phyloP scores from a whole-genome alignment of 2,329 filamentous ascomycete genomes.

The Arthrocladium fulminans region DNA sequence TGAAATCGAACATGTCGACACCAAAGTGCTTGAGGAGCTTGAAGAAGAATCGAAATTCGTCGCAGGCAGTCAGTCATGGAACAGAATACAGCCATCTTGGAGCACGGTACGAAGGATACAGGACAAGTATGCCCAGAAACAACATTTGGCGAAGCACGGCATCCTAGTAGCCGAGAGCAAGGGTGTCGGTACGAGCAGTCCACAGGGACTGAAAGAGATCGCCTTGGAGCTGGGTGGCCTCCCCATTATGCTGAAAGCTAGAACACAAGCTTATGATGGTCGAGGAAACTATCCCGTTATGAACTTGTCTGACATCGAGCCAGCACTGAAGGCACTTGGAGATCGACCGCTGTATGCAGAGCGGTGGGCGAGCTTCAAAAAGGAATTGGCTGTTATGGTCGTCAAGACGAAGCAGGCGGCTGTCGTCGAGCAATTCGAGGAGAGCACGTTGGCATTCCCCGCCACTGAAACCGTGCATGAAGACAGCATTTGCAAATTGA shows the following conservation, averaged over 20 bases:
- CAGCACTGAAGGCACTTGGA: conserved; percentile 61
- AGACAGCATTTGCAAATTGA: conserved; percentile 88
- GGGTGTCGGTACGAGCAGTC: conserved; percentile 48
- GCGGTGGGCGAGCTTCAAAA: conserved; percentile 75
- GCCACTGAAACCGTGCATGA: conserved; percentile 92
- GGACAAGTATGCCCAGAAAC: conserved; percentile 78
- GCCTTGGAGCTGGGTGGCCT: conserved; percentile 48
- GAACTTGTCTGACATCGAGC: conserved; percentile 49
- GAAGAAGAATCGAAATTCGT: conserved; percentile 25
- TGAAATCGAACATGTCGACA: conserved; percentile 88
- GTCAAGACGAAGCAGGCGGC: conserved; percentile 69
- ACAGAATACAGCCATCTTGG: conserved; percentile 62
- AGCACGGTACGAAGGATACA: conserved; percentile 72
- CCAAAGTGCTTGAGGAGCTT: conserved; percentile 72
- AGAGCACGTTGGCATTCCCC: conserved; percentile 59
- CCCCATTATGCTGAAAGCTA: conserved; percentile 79
- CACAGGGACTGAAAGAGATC: conserved; percentile 41
- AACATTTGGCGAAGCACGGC: conserved; percentile 54
- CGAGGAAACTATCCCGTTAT: conserved; percentile 58
- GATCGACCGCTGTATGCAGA: conserved; percentile 74
- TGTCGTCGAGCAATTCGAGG: conserved; percentile 37
- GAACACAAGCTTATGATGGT: conserved; percentile 78
- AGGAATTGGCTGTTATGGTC: conserved; percentile 90
- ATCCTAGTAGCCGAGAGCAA: conserved; percentile 61
- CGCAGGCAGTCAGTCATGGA: conserved; percentile 18